Evolutionary conservation across 2,329 filamentous ascomycete species (phyloP), one percentile per base, ranked within the genome.

Genomic region (Fusarium nematophilum): DNA sequence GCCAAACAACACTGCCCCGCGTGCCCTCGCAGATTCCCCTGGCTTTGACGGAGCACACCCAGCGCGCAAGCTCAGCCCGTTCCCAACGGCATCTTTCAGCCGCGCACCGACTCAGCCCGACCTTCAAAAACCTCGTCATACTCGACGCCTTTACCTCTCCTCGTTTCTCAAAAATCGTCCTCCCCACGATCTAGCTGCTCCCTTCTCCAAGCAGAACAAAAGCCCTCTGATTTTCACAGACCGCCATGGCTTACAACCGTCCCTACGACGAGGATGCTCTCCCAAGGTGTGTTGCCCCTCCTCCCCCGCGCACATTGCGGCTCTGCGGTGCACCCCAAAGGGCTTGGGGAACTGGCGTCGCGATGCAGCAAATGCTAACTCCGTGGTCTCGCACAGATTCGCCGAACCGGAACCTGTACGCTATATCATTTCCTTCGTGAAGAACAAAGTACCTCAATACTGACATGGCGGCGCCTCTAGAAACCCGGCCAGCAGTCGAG

Each of bases 251-350:
- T 52, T 98, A 98, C 83, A 96, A 96, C 79, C 88, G 88, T 75
- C 86, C 90, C 51, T 95, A 93, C 81, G 96, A 99, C 76, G 93
- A 93, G 27, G 94, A 99, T 81, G 91, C 93, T 73, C 87, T 99
- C 63, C 94, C 94, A 73, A 92, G 92, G 90, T 95, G 52, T 47
- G 54, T 57, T 61, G 48, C 56, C 59, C 59, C 55, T 56, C 65
- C 26, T 78, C 26, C 50, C 15, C 53, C 45, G 58, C 50, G 37
- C 50, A 26, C 60, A 27, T 45, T 42, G 64, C 45, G 61, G 55
- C 59, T 64, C 53, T 66, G 61, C 63, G 48, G 52, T 48, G 48
- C 51, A 52, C 42, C 38, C 36, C 29, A n/a, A 53, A 23, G 54
- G 53, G 42, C 52, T 40, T 49, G 34, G 42, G 39, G 42, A 36